These are phyloP conservation scores for Euphorbia lathyris DNA, from an alignment of 345 rosid species.

Conservation along the genomic window DNA sequence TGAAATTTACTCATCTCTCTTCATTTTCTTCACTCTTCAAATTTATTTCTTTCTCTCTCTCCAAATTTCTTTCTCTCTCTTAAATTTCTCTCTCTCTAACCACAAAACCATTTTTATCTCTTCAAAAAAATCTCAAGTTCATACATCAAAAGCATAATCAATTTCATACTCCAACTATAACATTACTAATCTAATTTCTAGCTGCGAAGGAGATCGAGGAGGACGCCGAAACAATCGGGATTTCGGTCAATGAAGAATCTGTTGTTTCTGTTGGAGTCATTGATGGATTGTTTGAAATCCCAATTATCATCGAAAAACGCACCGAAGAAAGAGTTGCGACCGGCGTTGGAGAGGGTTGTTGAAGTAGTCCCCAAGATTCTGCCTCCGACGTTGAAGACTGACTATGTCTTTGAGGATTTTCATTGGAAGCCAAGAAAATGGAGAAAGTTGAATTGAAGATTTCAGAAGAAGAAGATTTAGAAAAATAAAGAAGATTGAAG, in stretches of 20 bases:
- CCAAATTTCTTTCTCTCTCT: too few species aligned
- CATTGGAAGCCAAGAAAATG: too few species aligned
- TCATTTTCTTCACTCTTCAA: too few species aligned
- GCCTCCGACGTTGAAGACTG: constrained; percentile 89
- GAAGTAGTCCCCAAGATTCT: constrained; percentile 80
- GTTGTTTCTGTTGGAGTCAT: constrained; percentile 11
- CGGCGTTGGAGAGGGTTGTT: constrained; percentile 88
- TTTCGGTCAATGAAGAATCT: constrained; percentile 75
- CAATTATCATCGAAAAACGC: constrained; percentile 77
- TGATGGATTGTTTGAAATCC: constrained; percentile 37
- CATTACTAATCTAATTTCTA: too few species aligned
- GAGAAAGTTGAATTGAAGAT: constrained; percentile 1
- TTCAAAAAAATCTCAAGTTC: too few species aligned
- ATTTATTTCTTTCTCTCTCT: too few species aligned
- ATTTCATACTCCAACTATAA: too few species aligned
- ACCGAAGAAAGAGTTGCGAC: constrained; percentile 84
- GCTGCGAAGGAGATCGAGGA: constrained; percentile 96
- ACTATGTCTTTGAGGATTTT: constrained; percentile 64
- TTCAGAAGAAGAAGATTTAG: too few species aligned
- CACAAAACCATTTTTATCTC: too few species aligned
- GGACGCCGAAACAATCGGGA: constrained; percentile 87
- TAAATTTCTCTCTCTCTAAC: too few species aligned
- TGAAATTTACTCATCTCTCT: too few species aligned
- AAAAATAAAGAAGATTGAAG: neutral
- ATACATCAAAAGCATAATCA: too few species aligned